These are phyloP conservation scores for Taphrina betulina DNA, from an alignment of 1,139 yeast genomes.

Conservation along the genomic window DNA sequence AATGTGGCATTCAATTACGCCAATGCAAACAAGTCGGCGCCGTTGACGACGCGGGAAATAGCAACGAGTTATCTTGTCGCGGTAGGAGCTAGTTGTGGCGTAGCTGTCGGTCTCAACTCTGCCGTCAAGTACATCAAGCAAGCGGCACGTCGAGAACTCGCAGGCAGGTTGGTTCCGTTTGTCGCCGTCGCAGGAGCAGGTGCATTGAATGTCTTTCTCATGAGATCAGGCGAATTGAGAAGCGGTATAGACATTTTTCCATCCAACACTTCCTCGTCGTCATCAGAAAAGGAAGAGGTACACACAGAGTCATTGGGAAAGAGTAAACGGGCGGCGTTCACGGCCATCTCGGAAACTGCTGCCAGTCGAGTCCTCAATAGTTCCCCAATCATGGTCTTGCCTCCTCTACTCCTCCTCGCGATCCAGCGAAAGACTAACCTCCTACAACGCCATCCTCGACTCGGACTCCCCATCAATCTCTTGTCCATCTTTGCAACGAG, in stretches of 20 bases:
- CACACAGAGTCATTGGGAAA: slow-evolving; percentile 57
- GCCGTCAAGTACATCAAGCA: slow-evolving; percentile 73
- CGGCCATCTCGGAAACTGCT: slow-evolving; percentile 97
- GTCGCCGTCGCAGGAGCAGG: slow-evolving; percentile 99
- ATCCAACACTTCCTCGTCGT: slow-evolving; percentile 46
- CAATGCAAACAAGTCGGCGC: slow-evolving; percentile 92
- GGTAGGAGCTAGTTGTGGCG: slow-evolving; percentile 90
- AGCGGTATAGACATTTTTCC: slow-evolving; percentile 72
- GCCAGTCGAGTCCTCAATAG: slow-evolving; percentile 92
- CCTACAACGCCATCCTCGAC: slow-evolving; percentile 40
- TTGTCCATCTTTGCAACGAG: slow-evolving; percentile 85
- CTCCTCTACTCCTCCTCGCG: slow-evolving; percentile 76
- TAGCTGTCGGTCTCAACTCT: slow-evolving; percentile 87
- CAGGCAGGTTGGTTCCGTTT: slow-evolving; percentile 88
- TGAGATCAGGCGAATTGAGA: slow-evolving; percentile 91
- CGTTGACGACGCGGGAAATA: slow-evolving; percentile 74
- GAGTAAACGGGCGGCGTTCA: slow-evolving; percentile 79
- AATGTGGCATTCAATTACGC: slow-evolving; percentile 97
- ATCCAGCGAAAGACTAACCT: slow-evolving; percentile 66
- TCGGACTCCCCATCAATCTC: slow-evolving; percentile 67
- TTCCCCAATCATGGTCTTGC: slow-evolving; percentile 94
- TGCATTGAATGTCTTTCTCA: slow-evolving; percentile 83
- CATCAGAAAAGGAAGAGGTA: slow-evolving; percentile 51
- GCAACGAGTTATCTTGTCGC: slow-evolving; percentile 79
- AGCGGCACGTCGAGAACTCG: slow-evolving; percentile 58